phyloP scores from a whole-genome alignment of 495 filamentous ascomycete species.

The Xeromyces bisporus region DNA sequence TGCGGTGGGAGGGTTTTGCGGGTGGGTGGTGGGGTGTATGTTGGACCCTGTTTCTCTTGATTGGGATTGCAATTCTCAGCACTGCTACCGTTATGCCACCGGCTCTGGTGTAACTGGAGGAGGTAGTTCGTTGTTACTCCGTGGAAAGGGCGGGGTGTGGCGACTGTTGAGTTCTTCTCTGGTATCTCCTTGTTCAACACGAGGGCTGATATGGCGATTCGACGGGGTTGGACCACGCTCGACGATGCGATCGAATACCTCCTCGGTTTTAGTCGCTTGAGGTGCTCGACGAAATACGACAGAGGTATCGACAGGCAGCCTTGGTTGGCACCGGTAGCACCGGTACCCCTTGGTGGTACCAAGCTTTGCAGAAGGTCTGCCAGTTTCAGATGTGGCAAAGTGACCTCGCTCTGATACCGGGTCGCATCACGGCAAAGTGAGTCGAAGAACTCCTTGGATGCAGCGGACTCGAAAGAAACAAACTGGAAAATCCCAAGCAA shows the following conservation, averaged over 20 bases:
- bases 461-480: conserved; percentile 9
- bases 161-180: background rate
- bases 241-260: conserved; percentile 31
- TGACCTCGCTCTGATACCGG: conserved; percentile 6
- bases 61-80: background rate
- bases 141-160: conserved; percentile 1
- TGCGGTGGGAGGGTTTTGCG: conserved; percentile 1
- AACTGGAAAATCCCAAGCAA: conserved; percentile 12
- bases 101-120: conserved; percentile 6
- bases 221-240: conserved; percentile 10
- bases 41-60: conserved; percentile 1
- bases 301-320: conserved; percentile 14
- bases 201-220: conserved; percentile 14
- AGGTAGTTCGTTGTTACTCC: conserved; percentile 18
- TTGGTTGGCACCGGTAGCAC: background rate
- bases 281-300: conserved; percentile 13
- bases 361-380: conserved; percentile 9
- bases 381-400: conserved; percentile 17
- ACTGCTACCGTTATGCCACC: background rate
- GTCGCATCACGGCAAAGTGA: conserved; percentile 8
- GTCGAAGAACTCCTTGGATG: too few species aligned
- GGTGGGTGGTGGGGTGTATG: conserved; percentile 2
- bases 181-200: conserved; percentile 6
- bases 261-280: conserved; percentile 16
- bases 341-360: too few species aligned